Evolutionary conservation across 2,329 filamentous ascomycete genomes (phyloP).

Genomic region (Alternaria sp.): DNA sequence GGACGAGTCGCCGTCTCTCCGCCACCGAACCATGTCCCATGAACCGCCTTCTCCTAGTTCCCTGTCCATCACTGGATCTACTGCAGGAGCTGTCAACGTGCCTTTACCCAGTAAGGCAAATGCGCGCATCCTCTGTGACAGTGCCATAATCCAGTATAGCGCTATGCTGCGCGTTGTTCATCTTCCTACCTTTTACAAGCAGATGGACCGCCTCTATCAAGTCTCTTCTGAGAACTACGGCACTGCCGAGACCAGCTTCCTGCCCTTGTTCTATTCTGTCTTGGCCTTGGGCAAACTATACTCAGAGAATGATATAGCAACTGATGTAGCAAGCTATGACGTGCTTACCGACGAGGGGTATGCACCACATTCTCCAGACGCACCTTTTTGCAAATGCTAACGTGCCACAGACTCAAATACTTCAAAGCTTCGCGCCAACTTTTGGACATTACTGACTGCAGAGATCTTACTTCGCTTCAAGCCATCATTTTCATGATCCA

Average conservation of each 20-base stretch:
- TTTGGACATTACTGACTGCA: conserved; percentile 62
- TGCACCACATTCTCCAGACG: conserved; percentile 9
- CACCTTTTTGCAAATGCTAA: conserved; percentile 21
- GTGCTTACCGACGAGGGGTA: conserved; percentile 58
- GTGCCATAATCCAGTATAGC: conserved; percentile 69
- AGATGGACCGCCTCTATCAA: conserved; percentile 80
- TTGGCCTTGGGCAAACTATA: conserved; percentile 59
- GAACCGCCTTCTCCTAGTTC: conserved; percentile 76
- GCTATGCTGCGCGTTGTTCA: conserved; percentile 77
- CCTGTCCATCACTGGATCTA: conserved; percentile 67
- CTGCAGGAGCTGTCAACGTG: conserved; percentile 43
- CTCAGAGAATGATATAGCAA: conserved; percentile 49
- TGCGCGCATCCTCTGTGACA: conserved; percentile 65
- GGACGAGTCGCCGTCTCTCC: conserved; percentile 65
- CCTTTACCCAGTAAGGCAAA: conserved; percentile 73
- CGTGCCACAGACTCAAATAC: conserved; percentile 54
- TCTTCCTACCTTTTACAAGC: conserved; percentile 79
- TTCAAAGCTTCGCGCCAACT: conserved; percentile 59
- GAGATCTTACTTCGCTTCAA: conserved; percentile 60
- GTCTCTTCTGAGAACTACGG: conserved; percentile 61
- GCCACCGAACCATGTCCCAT: conserved; percentile 61
- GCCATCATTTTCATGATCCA: conserved; percentile 63
- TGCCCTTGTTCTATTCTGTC: conserved; percentile 59
- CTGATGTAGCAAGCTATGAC: conserved; percentile 55
- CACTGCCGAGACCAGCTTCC: conserved; percentile 56